Evolutionary conservation across 495 filamentous ascomycete genomes (phyloP).

Genomic region (Penicillium pancosmium): DNA sequence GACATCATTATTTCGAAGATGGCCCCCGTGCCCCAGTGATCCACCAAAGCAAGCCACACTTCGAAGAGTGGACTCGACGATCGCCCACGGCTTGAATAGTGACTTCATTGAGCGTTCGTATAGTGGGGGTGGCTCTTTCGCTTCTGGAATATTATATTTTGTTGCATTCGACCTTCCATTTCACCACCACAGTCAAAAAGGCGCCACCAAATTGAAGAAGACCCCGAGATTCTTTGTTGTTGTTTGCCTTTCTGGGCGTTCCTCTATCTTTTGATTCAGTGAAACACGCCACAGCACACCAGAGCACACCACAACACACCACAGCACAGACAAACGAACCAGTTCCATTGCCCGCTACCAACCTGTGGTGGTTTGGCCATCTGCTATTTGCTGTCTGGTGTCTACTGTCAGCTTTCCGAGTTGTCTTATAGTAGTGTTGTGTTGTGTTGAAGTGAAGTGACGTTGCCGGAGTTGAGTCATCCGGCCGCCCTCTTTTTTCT

Average conservation of each 20-base stretch:
- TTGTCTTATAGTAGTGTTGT: not conserved
- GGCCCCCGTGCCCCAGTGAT: slow-evolving; percentile 13
- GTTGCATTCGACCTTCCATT: not conserved
- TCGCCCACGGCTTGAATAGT: slow-evolving; percentile 10
- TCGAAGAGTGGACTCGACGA: slow-evolving; percentile 17
- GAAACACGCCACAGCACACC: no score
- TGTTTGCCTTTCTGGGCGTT: not conserved
- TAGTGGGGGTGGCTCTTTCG: slow-evolving; percentile 3
- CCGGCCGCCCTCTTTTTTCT: slow-evolving; percentile 19
- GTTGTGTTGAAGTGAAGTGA: slow-evolving; percentile 15
- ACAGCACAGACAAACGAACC: no score
- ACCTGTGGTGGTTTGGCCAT: no score
- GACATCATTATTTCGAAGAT: slow-evolving; percentile 19
- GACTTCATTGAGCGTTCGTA: slow-evolving; percentile 19
- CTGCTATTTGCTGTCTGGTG: not conserved
- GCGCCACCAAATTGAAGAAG: not conserved
- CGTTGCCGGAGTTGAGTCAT: slow-evolving; percentile 30
- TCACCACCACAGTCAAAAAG: not conserved
- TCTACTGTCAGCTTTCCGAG: not conserved
- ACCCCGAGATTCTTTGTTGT: not conserved
- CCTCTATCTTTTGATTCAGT: no score
- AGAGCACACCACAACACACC: no score
- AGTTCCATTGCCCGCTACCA: no score
- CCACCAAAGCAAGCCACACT: slow-evolving; percentile 6
- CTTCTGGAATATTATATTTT: not conserved